These are phyloP conservation scores for Stenocarpella maydis DNA, from an alignment of 2,329 filamentous ascomycete species.

Conservation along the genomic window DNA sequence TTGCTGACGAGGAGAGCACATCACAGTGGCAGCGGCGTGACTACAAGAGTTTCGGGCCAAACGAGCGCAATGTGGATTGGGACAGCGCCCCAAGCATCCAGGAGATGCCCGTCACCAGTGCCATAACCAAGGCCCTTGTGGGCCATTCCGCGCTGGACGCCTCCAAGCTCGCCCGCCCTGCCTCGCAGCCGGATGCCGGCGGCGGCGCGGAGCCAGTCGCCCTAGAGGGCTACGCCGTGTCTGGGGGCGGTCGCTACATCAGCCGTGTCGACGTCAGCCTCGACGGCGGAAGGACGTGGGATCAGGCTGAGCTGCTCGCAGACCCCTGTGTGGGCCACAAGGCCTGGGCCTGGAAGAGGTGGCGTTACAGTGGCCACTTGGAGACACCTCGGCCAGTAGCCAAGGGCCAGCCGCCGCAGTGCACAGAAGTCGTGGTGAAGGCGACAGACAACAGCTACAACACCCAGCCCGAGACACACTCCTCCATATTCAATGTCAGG, in stretches of 20 bases:
- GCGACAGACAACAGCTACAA: constrained; percentile 73
- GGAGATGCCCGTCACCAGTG: constrained; percentile 74
- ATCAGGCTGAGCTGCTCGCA: constrained; percentile 66
- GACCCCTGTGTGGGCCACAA: constrained; percentile 56
- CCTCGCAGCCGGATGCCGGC: constrained; percentile 2
- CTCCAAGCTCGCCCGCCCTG: constrained; percentile 10
- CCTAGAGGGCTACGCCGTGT: constrained; percentile 72
- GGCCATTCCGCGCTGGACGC: constrained; percentile 46
- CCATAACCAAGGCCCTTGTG: constrained; percentile 63
- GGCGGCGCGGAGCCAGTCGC: constrained; percentile 42
- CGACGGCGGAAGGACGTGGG: constrained; percentile 70
- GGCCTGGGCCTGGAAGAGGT: constrained; percentile 71
- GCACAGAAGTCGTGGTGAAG: constrained; percentile 67
- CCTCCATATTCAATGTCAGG: constrained; percentile 68
- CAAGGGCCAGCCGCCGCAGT: constrained; percentile 44
- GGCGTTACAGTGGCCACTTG: constrained; percentile 63
- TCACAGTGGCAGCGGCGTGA: constrained; percentile 73
- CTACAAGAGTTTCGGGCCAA: constrained; percentile 75
- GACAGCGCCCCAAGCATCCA: constrained; percentile 70
- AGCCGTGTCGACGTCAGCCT: constrained; percentile 73
- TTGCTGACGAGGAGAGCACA: constrained; percentile 71
- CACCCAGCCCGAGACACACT: constrained; percentile 68
- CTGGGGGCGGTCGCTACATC: constrained; percentile 71
- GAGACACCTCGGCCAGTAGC: constrained; percentile 41
- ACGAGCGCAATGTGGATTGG: constrained; percentile 68